Conservation (phyloP, 176 grass and related monocot species). For the Carex myosuroides region DNA sequence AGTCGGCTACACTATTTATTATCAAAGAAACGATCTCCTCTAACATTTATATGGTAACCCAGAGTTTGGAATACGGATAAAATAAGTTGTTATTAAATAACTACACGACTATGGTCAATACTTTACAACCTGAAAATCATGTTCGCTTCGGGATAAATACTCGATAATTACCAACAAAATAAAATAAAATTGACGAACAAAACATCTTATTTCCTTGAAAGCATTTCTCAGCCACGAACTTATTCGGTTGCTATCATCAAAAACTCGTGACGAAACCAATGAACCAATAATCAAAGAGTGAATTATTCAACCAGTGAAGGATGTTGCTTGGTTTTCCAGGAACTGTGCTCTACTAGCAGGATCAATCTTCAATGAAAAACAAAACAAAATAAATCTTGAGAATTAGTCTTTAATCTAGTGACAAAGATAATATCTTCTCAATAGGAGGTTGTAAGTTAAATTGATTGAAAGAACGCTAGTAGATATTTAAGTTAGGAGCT, state of each 20-base stretch:
- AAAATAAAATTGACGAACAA: conserved; percentile 1
- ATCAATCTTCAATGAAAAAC: conserved; percentile 62
- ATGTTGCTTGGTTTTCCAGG: conserved; percentile 58
- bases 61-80: neutral
- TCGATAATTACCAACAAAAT: conserved; percentile 16
- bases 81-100: neutral
- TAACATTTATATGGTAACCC: conserved; percentile 10
- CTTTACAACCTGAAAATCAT: conserved; percentile 10
- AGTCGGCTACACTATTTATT: neutral
- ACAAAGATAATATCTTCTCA: too few relatives aligned
- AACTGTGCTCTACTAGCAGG: conserved; percentile 53
- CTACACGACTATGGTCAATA: conserved; percentile 12
- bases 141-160: conserved; percentile 16
- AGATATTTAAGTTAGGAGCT: too few relatives aligned
- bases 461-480: too few relatives aligned
- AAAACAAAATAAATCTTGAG: neutral
- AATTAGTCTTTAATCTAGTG: too few relatives aligned
- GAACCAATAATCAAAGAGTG: conserved; percentile 9
- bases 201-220: neutral
- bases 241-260: conserved; percentile 17
- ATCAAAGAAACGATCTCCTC: neutral
- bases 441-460: too few relatives aligned
- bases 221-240: neutral
- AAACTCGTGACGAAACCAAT: conserved; percentile 15
- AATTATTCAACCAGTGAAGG: conserved; percentile 32